Percentiles rank a stretch among this genome's conserved stretches.
Evolutionary conservation across 2,329 filamentous ascomycete species (phyloP).

Genomic region (Alternaria metachromatica): DNA sequence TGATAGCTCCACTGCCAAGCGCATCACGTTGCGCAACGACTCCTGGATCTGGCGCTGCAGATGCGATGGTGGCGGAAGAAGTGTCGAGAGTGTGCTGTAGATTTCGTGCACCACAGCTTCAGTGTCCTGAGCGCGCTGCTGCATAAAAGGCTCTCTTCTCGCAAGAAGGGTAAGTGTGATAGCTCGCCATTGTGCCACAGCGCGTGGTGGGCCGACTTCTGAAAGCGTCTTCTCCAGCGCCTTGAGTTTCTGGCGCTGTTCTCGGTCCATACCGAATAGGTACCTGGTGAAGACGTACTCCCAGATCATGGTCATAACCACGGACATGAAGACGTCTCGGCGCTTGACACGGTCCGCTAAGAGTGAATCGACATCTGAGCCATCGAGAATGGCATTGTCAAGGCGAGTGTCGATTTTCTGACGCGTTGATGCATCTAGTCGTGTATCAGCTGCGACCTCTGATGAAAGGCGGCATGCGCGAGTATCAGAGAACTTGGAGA

Average conservation of each 20-base stretch:
- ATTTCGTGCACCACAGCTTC: constrained; percentile 95
- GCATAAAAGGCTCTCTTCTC: constrained; percentile 77
- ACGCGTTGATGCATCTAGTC: constrained; percentile 42
- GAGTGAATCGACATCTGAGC: constrained; percentile 88
- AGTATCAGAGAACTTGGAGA: constrained; percentile 97
- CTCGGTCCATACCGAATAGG: constrained; percentile 97
- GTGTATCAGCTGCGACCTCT: constrained; percentile 73
- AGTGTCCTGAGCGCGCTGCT: constrained; percentile 86
- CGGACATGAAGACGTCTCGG: constrained; percentile 96
- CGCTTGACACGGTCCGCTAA: constrained; percentile 86
- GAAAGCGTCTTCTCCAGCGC: constrained; percentile 88
- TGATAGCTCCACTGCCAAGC: constrained; percentile 85
- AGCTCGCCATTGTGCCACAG: constrained; percentile 97
- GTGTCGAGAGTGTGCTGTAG: constrained; percentile 79
- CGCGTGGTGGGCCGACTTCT: constrained; percentile 81
- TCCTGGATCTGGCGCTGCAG: constrained; percentile 81
- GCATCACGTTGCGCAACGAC: constrained; percentile 85
- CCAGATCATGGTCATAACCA: constrained; percentile 99
- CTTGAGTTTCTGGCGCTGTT: constrained; percentile 97
- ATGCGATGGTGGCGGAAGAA: constrained; percentile 85
- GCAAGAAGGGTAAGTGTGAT: constrained; percentile 90
- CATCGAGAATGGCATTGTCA: constrained; percentile 93
- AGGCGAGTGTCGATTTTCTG: constrained; percentile 93
- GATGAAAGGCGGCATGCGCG: constrained; percentile 81
- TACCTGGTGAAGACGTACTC: constrained; percentile 98